phyloP scores from a whole-genome alignment of 352 stramenopile species.

The Pythium plurisporium region DNA sequence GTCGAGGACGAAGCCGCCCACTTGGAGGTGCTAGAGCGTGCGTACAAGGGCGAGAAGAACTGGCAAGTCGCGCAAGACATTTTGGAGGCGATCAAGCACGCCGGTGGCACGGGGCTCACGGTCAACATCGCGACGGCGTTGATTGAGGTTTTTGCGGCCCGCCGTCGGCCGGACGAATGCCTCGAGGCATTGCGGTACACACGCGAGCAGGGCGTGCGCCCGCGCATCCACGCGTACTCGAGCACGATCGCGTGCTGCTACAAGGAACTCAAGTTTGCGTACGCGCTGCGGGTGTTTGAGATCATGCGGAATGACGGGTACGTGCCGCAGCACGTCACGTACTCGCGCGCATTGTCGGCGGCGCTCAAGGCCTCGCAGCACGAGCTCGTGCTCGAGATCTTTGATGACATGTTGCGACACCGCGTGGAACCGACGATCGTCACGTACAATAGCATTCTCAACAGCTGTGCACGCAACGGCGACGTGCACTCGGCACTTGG shows the following conservation, averaged over 20 bases:
- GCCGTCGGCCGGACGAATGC: conserved; percentile 41
- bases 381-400: conserved; percentile 85
- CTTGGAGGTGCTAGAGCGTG: conserved; percentile 26
- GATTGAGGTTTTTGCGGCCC: conserved; percentile 54
- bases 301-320: conserved; percentile 86
- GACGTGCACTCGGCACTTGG: conserved; percentile 69
- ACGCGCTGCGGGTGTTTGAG: conserved; percentile 81
- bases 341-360: conserved; percentile 77
- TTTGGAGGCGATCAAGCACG: conserved; percentile 38
- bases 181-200: conserved; percentile 65
- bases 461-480: conserved; percentile 67
- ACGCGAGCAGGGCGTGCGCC: conserved; percentile 59
- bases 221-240: conserved; percentile 81
- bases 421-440: conserved; percentile 66
- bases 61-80: conserved; percentile 48
- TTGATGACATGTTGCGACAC: conserved; percentile 81
- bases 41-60: conserved; percentile 32
- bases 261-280: conserved; percentile 53
- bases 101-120: conserved; percentile 32
- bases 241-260: conserved; percentile 77
- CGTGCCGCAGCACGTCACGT: conserved; percentile 72
- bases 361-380: conserved; percentile 75
- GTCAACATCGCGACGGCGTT: conserved; percentile 50
- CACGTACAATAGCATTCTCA: conserved; percentile 86
- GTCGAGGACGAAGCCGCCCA: conserved; percentile 19